Base-by-base conservation (phyloP, 2,329 filamentous ascomycete species). In the Colletotrichum sublineola region DNA sequence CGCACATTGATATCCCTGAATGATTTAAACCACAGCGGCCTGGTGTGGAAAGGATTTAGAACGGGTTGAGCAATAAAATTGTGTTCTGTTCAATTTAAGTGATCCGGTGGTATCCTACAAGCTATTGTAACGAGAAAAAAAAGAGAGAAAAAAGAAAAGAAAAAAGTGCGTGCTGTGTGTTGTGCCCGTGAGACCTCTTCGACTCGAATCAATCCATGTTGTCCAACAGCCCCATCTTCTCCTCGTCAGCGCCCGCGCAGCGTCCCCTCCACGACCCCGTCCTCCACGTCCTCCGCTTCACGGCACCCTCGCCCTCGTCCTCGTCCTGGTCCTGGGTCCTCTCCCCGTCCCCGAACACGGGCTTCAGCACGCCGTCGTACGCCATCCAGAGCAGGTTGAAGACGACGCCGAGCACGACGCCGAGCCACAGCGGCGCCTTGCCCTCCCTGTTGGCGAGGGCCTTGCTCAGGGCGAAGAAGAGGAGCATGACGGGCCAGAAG, bases 281-380 rank as follows among this genome's bases (percentile, higher is more conserved):
- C 6, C 63, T 68, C 52, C 74, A 42, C 9, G 40, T n/a, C 44
- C 40, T n/a, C 15, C 52, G 3, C 60, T 66, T 64, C 40, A 5
- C 12, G 58, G 61, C 55, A 75, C 67, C 48, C n/a, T 48, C 62
- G 20, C 63, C 56, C 50, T 29, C 55, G 50, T 68, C 18, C 53
- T 74, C 76, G 1, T 77, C 74, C 11, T 75, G 74, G 42, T 80
- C 79, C 42, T 81, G 75, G 4, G 90, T 91, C 77, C 88, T 89
- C 85, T 98, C 96, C 0, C 96, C 96, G 78, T 98, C 93, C 0
- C 96, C 96, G 85, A 97, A 98, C 0, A 92, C 52, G 0, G 82
- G 83, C 80, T 90, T 91, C 75, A 85, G 79, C 2, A 85, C 79
- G 1, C 38, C 40, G 63, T 88, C 86, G 62, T 89, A 87, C 4